A percentile compares a stretch with the other conserved stretches of the same genome.
Evolutionary conservation across 805 yeast genomes (phyloP).

Genomic region (Wickerhamiella parazyma): DNA sequence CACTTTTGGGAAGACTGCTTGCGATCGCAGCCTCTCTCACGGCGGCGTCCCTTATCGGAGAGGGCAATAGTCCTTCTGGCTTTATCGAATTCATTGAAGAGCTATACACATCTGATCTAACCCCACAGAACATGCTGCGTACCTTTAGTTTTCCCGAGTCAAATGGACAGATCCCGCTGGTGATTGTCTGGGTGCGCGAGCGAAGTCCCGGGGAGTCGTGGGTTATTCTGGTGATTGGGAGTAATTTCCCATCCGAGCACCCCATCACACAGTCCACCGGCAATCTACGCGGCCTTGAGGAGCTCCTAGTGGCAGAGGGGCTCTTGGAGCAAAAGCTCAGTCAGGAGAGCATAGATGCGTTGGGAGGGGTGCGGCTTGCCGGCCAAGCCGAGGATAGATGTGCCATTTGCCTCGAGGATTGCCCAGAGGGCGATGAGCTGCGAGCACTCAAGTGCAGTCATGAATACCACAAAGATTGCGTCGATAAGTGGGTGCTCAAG

Average conservation of each 20-base stretch:
- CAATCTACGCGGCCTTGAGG: constrained; percentile 40
- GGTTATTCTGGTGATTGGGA: constrained; percentile 53
- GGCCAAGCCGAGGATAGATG: constrained; percentile 15
- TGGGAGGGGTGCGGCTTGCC: constrained; percentile 25
- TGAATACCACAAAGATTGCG: constrained; percentile 40
- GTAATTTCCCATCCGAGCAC: constrained; percentile 35
- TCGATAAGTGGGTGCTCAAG: constrained; percentile 43
- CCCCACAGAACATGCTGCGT: constrained; percentile 14
- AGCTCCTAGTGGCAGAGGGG: constrained; percentile 34
- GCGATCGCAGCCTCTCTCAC: constrained; percentile 7
- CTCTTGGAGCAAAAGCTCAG: constrained; percentile 36
- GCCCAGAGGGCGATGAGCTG: constrained; percentile 34
- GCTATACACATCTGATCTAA: constrained; percentile 10
- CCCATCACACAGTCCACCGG: constrained; percentile 38
- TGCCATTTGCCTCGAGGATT: constrained; percentile 38
- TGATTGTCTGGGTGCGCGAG: constrained; percentile 37
- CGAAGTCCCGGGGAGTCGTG: constrained; percentile 25
- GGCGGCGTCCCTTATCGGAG: constrained; percentile 5
- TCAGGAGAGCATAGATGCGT: constrained; percentile 28
- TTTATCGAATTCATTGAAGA: constrained; percentile 13
- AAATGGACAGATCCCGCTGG: constrained; percentile 30
- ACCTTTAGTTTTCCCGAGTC: constrained; percentile 18
- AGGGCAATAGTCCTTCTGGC: constrained; percentile 8
- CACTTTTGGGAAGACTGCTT: background rate
- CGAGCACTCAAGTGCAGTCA: constrained; percentile 39